These are phyloP conservation scores for Nakaseomyces sp. DNA, from an alignment of 1,139 yeast species.

Conservation along the genomic window DNA sequence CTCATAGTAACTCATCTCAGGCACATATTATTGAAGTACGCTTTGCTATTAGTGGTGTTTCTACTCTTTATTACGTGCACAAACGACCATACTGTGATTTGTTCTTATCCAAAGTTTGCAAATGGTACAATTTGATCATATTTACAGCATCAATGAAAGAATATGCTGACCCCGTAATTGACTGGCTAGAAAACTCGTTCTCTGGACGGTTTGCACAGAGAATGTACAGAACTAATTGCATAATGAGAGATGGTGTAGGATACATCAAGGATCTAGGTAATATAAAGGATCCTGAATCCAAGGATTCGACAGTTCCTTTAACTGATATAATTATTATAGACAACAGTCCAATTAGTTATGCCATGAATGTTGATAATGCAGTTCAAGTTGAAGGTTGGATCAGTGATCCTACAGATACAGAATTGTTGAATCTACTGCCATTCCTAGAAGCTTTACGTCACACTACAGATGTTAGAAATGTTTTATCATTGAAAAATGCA, in stretches of 20 bases:
- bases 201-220: constrained; percentile 37
- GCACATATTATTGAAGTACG: constrained; percentile 78
- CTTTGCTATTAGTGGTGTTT: constrained; percentile 38
- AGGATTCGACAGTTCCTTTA: constrained; percentile 37
- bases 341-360: constrained; percentile 85
- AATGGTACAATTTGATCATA: constrained; percentile 83
- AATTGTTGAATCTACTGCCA: constrained; percentile 71
- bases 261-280: constrained; percentile 76
- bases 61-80: constrained; percentile 81
- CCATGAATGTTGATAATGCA: constrained; percentile 78
- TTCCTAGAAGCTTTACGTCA: constrained; percentile 68
- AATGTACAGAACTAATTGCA: constrained; percentile 74
- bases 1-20: constrained; percentile 37
- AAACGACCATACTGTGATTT: constrained; percentile 88
- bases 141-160: constrained; percentile 93
- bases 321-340: constrained; percentile 74
- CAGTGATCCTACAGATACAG: constrained; percentile 83
- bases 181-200: constrained; percentile 56
- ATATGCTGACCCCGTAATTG: constrained; percentile 95
- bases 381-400: constrained; percentile 96
- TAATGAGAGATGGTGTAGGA: constrained; percentile 67
- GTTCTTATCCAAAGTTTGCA: constrained; percentile 65
- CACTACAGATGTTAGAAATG: constrained; percentile 77
- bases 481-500: constrained; percentile 70
- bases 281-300: constrained; percentile 24